phyloP scores from a whole-genome alignment of 371 early-diverging fungal species.

The Mucor velutinosus region DNA sequence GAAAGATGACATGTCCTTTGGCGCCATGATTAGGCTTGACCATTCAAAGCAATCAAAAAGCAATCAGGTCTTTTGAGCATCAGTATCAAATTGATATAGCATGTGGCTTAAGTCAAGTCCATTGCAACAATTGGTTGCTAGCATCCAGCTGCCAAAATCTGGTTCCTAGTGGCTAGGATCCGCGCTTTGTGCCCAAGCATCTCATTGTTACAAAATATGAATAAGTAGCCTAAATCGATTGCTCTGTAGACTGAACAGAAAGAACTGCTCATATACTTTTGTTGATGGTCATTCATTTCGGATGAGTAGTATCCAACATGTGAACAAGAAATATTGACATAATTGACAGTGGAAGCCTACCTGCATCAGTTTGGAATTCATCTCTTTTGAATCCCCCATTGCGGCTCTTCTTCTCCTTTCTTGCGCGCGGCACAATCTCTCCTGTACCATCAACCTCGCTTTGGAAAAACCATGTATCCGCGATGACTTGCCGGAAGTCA shows the following conservation, averaged over 20 bases:
- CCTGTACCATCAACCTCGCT: not conserved
- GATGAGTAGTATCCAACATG: not conserved
- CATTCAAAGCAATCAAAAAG: not conserved
- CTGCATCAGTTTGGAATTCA: not conserved
- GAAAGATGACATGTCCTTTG: not conserved
- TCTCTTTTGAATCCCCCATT: not conserved
- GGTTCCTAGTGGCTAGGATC: not conserved
- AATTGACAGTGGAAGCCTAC: not conserved
- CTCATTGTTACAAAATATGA: not conserved
- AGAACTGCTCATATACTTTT: not conserved
- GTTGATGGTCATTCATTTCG: not conserved
- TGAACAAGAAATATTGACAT: not conserved
- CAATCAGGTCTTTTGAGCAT: not conserved
- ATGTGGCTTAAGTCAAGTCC: not conserved
- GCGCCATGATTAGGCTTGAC: not conserved
- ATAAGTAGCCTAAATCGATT: not conserved
- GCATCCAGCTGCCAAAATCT: not conserved
- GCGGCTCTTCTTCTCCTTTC: not conserved
- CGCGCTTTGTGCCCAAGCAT: not conserved
- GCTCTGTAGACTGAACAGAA: not conserved
- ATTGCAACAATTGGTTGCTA: not conserved
- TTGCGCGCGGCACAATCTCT: not conserved
- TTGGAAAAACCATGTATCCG: slow-evolving; percentile 2
- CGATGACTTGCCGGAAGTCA: not conserved
- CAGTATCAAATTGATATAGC: not conserved